phyloP scores from a whole-genome alignment of 371 early-diverging fungal species.

The Mortierella sp. region DNA sequence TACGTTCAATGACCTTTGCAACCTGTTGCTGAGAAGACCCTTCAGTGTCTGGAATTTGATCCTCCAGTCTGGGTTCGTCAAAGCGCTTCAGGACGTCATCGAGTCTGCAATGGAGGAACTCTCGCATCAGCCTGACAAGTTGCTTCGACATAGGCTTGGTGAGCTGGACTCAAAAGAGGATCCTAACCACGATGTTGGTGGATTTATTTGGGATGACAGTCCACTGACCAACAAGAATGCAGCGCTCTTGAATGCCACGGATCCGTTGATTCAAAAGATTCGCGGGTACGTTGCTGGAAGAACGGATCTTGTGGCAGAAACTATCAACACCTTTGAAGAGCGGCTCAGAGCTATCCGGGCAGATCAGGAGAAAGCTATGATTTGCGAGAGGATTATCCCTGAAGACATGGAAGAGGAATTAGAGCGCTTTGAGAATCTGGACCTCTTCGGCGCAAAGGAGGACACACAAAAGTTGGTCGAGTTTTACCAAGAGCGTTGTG shows the following conservation, averaged over 20 bases:
- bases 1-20: conserved; percentile 35
- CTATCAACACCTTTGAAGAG: conserved; percentile 21
- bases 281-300: conserved; percentile 38
- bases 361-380: conserved; percentile 38
- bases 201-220: conserved; percentile 38
- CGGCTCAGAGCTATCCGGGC: conserved; percentile 24
- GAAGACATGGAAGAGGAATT: conserved; percentile 21
- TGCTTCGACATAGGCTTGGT: conserved; percentile 53
- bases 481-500: conserved; percentile 33
- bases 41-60: conserved; percentile 59
- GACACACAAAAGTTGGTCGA: conserved; percentile 23
- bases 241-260: conserved; percentile 28
- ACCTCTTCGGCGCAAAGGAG: conserved; percentile 31
- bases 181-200: conserved; percentile 41
- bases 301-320: conserved; percentile 42
- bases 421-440: conserved; percentile 14
- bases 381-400: background rate
- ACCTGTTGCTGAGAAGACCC: conserved; percentile 24
- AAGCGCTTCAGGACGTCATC: conserved; percentile 54
- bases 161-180: conserved; percentile 34
- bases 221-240: conserved; percentile 8
- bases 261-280: conserved; percentile 38
- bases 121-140: conserved; percentile 50
- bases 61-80: conserved; percentile 55
- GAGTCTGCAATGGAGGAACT: conserved; percentile 44